phyloP scores from a whole-genome alignment of 1,139 yeast genomes.

The Taphrina pruni region DNA sequence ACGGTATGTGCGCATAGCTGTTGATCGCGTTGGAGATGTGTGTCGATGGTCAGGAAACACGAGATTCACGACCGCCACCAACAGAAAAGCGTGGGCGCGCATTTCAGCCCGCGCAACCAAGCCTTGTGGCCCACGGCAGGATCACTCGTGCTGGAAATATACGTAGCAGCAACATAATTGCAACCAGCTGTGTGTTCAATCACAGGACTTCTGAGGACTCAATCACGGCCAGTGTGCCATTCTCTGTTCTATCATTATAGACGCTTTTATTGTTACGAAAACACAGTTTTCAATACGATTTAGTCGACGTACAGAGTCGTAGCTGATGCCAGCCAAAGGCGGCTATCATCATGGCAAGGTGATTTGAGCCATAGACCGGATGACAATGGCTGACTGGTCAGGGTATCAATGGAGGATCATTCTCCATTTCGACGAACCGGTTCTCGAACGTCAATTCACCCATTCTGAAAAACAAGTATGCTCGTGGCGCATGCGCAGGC shows the following conservation, averaged over 20 bases:
- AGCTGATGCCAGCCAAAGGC: slow-evolving; percentile 21
- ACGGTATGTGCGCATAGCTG: background rate
- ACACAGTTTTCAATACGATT: too few relatives aligned
- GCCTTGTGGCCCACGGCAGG: background rate
- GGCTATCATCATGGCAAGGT: slow-evolving; percentile 37
- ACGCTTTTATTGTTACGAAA: too few relatives aligned
- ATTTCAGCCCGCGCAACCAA: slow-evolving; percentile 5
- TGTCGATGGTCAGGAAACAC: background rate
- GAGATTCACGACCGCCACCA: background rate
- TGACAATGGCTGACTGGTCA: background rate
- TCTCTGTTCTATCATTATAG: too few relatives aligned
- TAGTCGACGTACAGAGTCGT: too few relatives aligned
- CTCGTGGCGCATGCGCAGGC: slow-evolving; percentile 22
- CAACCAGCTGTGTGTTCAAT: too few relatives aligned
- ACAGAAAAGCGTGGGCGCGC: background rate
- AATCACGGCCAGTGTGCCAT: too few relatives aligned
- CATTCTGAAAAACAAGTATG: slow-evolving; percentile 24
- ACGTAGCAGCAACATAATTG: too few relatives aligned
- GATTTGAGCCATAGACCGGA: background rate
- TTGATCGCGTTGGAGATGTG: background rate
- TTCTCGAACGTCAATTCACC: slow-evolving; percentile 22
- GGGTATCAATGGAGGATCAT: slow-evolving; percentile 32
- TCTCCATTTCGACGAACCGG: slow-evolving; percentile 20
- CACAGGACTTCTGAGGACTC: too few relatives aligned
- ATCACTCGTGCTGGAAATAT: slow-evolving; percentile 7